phyloP scores from a whole-genome alignment of 345 rosid species.

The Populus nigra region DNA sequence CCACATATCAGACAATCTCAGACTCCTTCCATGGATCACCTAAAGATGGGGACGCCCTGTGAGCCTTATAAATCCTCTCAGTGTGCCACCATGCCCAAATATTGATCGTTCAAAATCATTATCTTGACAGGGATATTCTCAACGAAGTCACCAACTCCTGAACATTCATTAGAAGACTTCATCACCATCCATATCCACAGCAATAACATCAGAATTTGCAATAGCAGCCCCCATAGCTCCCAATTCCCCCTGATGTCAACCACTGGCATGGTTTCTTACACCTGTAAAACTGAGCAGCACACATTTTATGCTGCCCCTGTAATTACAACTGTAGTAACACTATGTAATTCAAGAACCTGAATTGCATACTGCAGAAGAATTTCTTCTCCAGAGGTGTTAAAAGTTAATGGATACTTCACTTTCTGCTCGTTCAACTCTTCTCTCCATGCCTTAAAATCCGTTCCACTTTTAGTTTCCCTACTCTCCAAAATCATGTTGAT shows the following conservation, averaged over 20 bases:
- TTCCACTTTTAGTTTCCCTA: slow-evolving; percentile 35
- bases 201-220: slow-evolving; percentile 72
- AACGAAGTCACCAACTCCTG: slow-evolving; percentile 84
- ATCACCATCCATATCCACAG: slow-evolving; percentile 91
- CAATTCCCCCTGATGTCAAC: slow-evolving; percentile 75
- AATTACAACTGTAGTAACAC: slow-evolving; percentile 72
- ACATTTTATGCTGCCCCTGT: slow-evolving; percentile 99
- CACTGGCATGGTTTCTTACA: slow-evolving; percentile 83
- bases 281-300: slow-evolving; percentile 96
- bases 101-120: slow-evolving; percentile 78
- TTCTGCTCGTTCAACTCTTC: slow-evolving; percentile 71
- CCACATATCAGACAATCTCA: slow-evolving; percentile 77
- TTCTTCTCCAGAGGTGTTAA: slow-evolving; percentile 76
- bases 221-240: slow-evolving; percentile 99
- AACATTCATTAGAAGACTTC: slow-evolving; percentile 91
- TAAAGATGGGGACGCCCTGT: slow-evolving; percentile 75
- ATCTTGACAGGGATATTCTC: slow-evolving; percentile 84
- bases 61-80: slow-evolving; percentile 94
- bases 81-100: slow-evolving; percentile 92
- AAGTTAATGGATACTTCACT: slow-evolving; percentile 55
- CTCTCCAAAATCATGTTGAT: slow-evolving; percentile 60
- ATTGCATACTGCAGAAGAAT: slow-evolving; percentile 92
- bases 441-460: slow-evolving; percentile 70
- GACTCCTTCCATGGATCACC: slow-evolving; percentile 68
- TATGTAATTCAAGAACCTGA: slow-evolving; percentile 72